phyloP scores from a whole-genome alignment of 2,329 filamentous ascomycete species.

The Ophiostoma australiae region DNA sequence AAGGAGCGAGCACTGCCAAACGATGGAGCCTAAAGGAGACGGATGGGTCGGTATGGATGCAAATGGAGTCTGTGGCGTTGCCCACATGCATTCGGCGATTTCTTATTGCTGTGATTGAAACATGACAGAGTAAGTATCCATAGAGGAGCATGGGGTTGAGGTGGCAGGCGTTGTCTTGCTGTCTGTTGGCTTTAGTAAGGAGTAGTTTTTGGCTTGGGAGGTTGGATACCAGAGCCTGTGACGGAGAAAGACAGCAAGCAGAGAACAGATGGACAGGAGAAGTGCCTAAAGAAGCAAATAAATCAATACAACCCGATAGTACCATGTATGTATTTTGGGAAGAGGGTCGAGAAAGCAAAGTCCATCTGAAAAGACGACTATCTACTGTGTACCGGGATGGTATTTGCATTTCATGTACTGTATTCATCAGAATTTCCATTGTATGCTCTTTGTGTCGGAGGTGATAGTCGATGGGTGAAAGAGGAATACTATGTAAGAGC shows the following conservation, averaged over 20 bases:
- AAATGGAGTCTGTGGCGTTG: neutral
- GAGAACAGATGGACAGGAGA: neutral
- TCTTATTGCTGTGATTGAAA: neutral
- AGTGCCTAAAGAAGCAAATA: neutral
- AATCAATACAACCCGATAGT: neutral
- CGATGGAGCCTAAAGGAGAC: too few relatives aligned
- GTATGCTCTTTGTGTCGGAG: neutral
- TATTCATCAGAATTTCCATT: neutral
- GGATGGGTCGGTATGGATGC: neutral
- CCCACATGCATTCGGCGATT: neutral
- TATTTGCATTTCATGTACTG: neutral
- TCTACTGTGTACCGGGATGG: neutral
- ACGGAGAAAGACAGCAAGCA: neutral
- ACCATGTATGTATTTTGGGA: neutral
- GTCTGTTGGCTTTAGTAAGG: too few relatives aligned
- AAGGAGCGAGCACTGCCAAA: too few relatives aligned
- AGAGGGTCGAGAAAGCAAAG: neutral
- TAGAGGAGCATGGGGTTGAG: neutral
- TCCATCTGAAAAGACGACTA: neutral
- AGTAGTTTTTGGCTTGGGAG: neutral
- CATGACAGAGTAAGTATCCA: neutral
- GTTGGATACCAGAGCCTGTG: neutral
- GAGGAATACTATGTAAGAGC: too few relatives aligned
- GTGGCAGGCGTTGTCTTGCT: neutral
- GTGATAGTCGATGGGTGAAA: neutral